These are phyloP conservation scores for Plasmodiophora brassicae DNA, from an alignment of 208 protist genomes.

Conservation along the genomic window DNA sequence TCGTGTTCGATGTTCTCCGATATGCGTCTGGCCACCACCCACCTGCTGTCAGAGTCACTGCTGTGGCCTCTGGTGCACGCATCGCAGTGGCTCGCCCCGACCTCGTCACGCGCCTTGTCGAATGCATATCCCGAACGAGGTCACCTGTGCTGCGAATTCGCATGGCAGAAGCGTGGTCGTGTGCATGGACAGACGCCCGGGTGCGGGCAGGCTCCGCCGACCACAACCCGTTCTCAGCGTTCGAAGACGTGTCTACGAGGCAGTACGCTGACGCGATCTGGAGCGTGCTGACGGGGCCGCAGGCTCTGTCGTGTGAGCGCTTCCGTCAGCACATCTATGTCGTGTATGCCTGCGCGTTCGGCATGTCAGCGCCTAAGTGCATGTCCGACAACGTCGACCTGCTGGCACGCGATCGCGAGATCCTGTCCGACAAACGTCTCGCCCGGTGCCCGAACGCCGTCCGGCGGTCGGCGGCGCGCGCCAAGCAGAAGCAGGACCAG, in stretches of 20 bases:
- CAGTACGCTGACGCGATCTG: neutral
- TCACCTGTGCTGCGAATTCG: neutral
- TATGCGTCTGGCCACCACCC: neutral
- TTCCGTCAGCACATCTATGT: neutral
- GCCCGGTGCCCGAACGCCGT: neutral
- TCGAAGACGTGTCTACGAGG: neutral
- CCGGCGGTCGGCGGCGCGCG: neutral
- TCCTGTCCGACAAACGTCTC: neutral
- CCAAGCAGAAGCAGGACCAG: neutral
- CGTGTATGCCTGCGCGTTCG: neutral
- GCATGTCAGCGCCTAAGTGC: neutral
- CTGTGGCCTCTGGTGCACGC: neutral
- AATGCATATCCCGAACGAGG: neutral
- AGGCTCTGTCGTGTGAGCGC: neutral
- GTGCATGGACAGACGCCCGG: neutral
- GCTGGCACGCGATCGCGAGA: neutral
- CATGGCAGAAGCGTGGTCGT: slow-evolving; percentile 22
- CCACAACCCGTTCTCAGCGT: neutral
- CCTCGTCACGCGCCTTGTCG: neutral
- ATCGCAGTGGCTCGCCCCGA: neutral
- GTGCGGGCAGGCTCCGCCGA: neutral
- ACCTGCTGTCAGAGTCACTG: neutral
- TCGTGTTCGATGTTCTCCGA: neutral
- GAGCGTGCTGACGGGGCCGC: neutral
- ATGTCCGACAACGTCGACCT: neutral